Percentiles rank a stretch among this genome's conserved stretches.
Conservation (phyloP, 2,329 filamentous ascomycete genomes). For the Fusarium sulawesiense region DNA sequence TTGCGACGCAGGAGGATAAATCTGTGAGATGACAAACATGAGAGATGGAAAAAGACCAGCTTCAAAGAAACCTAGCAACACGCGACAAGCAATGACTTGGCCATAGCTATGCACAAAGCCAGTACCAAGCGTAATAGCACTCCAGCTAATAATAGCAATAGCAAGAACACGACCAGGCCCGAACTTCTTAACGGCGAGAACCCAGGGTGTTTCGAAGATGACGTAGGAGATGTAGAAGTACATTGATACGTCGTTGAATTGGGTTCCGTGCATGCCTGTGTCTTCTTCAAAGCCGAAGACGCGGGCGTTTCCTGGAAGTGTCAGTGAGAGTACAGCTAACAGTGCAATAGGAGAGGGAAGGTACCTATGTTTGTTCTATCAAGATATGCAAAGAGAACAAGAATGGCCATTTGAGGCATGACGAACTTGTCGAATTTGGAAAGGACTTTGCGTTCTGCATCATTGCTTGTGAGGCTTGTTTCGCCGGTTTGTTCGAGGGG, state of each 20-base stretch:
- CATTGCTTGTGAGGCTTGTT: background rate
- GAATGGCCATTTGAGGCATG: conserved; percentile 44
- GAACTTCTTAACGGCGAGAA: conserved; percentile 49
- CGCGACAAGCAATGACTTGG: conserved; percentile 44
- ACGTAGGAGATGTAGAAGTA: conserved; percentile 51
- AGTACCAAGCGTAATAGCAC: conserved; percentile 48
- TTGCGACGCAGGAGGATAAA: conserved; percentile 15
- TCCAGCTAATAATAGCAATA: conserved; percentile 50
- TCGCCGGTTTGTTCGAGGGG: background rate
- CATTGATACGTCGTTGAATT: conserved; percentile 50
- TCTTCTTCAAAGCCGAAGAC: conserved; percentile 50
- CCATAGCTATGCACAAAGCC: conserved; percentile 48
- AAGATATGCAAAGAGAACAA: conserved; percentile 43
- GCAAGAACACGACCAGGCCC: conserved; percentile 44
- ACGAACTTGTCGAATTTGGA: conserved; percentile 46
- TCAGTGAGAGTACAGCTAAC: no score
- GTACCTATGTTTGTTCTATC: conserved; percentile 47
- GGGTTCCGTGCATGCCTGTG: conserved; percentile 45
- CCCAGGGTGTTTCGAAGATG: conserved; percentile 48
- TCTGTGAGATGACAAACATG: conserved; percentile 23
- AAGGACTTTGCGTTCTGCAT: conserved; percentile 26
- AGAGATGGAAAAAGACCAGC: conserved; percentile 51
- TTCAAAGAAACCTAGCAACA: conserved; percentile 52
- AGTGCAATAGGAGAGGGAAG: background rate
- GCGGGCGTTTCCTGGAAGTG: conserved; percentile 48